Conservation (phyloP, 2,329 filamentous ascomycete genomes). For the Botrytis hyacinthi region DNA sequence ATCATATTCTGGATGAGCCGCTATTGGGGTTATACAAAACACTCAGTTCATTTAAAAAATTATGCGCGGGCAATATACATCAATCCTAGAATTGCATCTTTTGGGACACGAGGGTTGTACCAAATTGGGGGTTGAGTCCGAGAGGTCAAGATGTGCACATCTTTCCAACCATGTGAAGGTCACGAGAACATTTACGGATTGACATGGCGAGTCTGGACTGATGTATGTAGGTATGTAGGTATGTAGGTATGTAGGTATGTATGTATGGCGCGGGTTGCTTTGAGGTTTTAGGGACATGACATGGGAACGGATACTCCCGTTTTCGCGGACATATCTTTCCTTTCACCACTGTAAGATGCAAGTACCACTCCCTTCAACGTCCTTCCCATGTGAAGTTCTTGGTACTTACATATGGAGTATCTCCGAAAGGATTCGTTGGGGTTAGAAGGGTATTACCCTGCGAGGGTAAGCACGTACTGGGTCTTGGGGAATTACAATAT, state of each 20-base stretch:
- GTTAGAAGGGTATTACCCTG: slow-evolving; percentile 6
- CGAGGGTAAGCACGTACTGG: slow-evolving; percentile 7
- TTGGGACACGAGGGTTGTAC: slow-evolving; percentile 36
- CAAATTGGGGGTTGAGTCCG: slow-evolving; percentile 24
- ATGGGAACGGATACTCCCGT: slow-evolving; percentile 32
- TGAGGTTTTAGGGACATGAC: slow-evolving; percentile 14
- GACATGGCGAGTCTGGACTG: slow-evolving; percentile 22
- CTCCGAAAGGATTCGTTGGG: not conserved
- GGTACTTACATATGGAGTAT: not conserved
- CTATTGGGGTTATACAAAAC: slow-evolving; percentile 27
- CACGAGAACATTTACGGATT: slow-evolving; percentile 30
- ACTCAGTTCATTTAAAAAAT: slow-evolving; percentile 25
- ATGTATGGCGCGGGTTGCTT: slow-evolving; percentile 8
- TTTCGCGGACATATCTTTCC: slow-evolving; percentile 23
- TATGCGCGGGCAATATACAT: slow-evolving; percentile 22
- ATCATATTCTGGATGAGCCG: slow-evolving; percentile 30
- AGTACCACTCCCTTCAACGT: slow-evolving; percentile 18
- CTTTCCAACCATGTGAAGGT: slow-evolving; percentile 31
- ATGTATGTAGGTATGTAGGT: not conserved
- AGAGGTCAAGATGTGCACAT: slow-evolving; percentile 17
- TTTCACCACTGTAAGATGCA: slow-evolving; percentile 12
- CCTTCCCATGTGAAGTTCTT: slow-evolving; percentile 17
- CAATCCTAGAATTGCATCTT: slow-evolving; percentile 31
- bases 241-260: not conserved
- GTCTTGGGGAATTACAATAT: slow-evolving; percentile 9